Conservation (phyloP, 805 yeast genomes). For the Grigorovia humatica region DNA sequence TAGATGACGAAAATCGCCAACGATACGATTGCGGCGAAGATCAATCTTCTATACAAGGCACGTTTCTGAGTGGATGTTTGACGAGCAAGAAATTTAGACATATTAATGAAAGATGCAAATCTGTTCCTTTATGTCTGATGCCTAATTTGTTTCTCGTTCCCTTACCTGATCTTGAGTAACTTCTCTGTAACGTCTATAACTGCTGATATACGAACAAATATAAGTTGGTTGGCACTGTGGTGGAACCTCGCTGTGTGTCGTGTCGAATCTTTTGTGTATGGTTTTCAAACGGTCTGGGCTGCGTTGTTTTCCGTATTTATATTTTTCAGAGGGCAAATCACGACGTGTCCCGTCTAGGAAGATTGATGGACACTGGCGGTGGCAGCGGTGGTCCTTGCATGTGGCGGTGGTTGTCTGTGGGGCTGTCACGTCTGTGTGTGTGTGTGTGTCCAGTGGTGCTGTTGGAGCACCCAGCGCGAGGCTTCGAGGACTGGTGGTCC, state of each 20-base stretch:
- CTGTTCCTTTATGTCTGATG: not conserved
- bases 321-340: not conserved
- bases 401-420: no score
- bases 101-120: not conserved
- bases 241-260: no score
- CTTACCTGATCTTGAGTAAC: no score
- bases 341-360: not conserved
- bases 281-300: not conserved
- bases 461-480: no score
- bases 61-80: constrained; percentile 8
- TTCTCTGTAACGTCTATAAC: no score
- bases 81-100: constrained; percentile 10
- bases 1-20: constrained; percentile 11
- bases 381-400: not conserved
- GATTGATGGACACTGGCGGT: not conserved
- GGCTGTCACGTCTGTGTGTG: no score
- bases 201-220: no score
- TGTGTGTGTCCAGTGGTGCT: no score
- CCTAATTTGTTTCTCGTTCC: not conserved
- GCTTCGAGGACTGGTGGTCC: no score
- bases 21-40: constrained; percentile 10
- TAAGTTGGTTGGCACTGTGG: no score
- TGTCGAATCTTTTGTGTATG: not conserved
- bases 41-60: constrained; percentile 8
- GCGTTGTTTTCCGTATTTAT: no score